A percentile compares a stretch with the other conserved stretches of the same genome.
These are phyloP conservation scores for Aspergillus brunneoviolaceus DNA, from an alignment of 2,329 filamentous ascomycete genomes.

Conservation along the genomic window DNA sequence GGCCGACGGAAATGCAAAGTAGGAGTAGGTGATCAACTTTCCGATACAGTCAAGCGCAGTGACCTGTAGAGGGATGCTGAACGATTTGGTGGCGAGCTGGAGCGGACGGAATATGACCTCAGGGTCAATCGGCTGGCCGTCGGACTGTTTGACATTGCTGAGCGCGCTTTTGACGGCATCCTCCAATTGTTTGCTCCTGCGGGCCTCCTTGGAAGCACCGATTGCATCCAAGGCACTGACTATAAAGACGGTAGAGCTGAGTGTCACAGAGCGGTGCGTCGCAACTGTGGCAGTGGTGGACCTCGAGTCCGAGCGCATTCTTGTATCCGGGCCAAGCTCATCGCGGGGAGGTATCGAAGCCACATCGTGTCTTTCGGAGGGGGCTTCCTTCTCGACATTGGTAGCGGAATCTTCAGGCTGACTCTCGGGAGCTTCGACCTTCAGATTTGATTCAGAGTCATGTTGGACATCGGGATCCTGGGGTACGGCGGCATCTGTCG, in stretches of 20 bases:
- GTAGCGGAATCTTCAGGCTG: conserved; percentile 15
- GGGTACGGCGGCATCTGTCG: conserved; percentile 26
- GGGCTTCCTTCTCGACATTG: conserved; percentile 15
- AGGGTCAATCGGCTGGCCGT: conserved; percentile 78
- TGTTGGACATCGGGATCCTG: conserved; percentile 22
- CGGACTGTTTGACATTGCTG: conserved; percentile 80
- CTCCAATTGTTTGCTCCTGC: conserved; percentile 78
- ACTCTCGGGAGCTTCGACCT: conserved; percentile 16
- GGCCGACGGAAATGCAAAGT: conserved; percentile 74
- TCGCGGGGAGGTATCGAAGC: conserved; percentile 23
- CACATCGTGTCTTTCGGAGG: conserved; percentile 18
- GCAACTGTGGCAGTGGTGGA: conserved; percentile 56
- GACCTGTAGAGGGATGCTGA: conserved; percentile 81
- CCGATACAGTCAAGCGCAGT: conserved; percentile 96
- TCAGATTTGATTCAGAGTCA: conserved; percentile 21
- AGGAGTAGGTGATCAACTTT: conserved; percentile 97
- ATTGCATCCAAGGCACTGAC: conserved; percentile 91
- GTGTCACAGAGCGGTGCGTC: conserved; percentile 59
- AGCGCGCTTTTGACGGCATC: conserved; percentile 81
- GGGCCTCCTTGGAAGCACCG: conserved; percentile 84
- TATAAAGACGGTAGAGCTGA: conserved; percentile 95
- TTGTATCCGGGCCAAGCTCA: conserved; percentile 28
- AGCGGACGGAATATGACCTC: conserved; percentile 89
- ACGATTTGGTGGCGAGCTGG: conserved; percentile 82
- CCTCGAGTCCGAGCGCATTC: conserved; percentile 59